Conservation (phyloP, 1,284 basidiomycete species). For the Leccinum fallax region DNA sequence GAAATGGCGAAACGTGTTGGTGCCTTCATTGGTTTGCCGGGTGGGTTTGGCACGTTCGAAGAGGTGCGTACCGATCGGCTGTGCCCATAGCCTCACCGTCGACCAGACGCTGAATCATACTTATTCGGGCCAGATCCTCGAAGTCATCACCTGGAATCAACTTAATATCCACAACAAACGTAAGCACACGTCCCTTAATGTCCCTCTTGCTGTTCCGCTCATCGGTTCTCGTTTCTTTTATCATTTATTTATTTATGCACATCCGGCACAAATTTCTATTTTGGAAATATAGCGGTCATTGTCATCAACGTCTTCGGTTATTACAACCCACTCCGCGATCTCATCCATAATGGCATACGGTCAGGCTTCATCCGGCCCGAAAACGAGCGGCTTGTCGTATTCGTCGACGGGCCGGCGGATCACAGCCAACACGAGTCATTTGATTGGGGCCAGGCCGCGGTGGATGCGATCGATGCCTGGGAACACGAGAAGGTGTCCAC, state of each 20-base stretch:
- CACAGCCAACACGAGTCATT: slow-evolving; percentile 55
- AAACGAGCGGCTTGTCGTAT: slow-evolving; percentile 62
- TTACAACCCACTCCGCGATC: slow-evolving; percentile 75
- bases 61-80: slow-evolving; percentile 54
- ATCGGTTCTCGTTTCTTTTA: not conserved
- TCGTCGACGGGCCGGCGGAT: slow-evolving; percentile 72
- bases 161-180: slow-evolving; percentile 88
- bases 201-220: not conserved
- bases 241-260: not conserved
- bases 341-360: slow-evolving; percentile 67
- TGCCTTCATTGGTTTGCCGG: slow-evolving; percentile 87
- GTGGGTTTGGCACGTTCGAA: slow-evolving; percentile 92
- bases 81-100: not conserved
- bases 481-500: slow-evolving; percentile 35
- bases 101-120: slow-evolving; percentile 6
- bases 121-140: slow-evolving; percentile 59
- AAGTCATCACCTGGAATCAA: slow-evolving; percentile 91
- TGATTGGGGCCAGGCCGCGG: slow-evolving; percentile 78
- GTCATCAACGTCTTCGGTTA: slow-evolving; percentile 82
- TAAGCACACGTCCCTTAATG: slow-evolving; percentile 38
- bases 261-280: not conserved
- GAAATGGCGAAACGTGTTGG: slow-evolving; percentile 81
- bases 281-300: slow-evolving; percentile 60
- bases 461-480: slow-evolving; percentile 72
- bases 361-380: slow-evolving; percentile 75